Base-by-base conservation (phyloP, 1,139 yeast species). In the Candida glucosophila region DNA sequence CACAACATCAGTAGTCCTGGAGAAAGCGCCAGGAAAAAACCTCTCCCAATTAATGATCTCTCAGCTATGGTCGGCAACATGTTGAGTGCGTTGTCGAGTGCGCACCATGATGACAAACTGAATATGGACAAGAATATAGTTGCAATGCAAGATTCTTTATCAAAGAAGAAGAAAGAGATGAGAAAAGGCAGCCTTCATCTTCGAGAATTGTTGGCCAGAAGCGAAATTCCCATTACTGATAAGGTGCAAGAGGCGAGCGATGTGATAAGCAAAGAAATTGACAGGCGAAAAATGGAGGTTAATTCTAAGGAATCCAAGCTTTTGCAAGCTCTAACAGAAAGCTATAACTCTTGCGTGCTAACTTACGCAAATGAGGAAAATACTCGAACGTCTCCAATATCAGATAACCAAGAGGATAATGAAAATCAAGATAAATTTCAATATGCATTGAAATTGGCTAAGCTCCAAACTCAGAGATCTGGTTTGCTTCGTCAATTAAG, bases 381-480 rank as follows among this genome's bases (percentile, higher is more conserved):
- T 8, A 7, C 9, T 8, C 12, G 9, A 7, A 19, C 12, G 12
- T 10, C 9, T 6, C 7, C 21, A 8, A 11, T 13, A 7, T 26
- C 29, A 5, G 32, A 35, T 7, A 32, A 27, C 4, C 27, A 30
- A 9, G 30, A 27, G 7, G 31, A 33, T 14, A 40, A 33, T 15
- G 31, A 30, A 17, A 39, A 40, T 12, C 39, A 39, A 21, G 50
- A 42, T 18, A 43, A 38, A 29, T 30, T 46, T 23, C 44, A 44
- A 14, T 33, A 43, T 21, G 58, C 65, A 4, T 33, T 58, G 10
- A 68, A 73, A 31, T 53, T 79, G 30, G 61, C 79, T 1, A 47
- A 60, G 19, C 46, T 73, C 25, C 88, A 78, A 46, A 40, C 71
- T 20, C 54, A 62, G 30, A 58, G 83, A 39, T 53, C 64, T 17